These are phyloP conservation scores for Amauroascus niger DNA, from an alignment of 2,329 filamentous ascomycete species.

Conservation along the genomic window DNA sequence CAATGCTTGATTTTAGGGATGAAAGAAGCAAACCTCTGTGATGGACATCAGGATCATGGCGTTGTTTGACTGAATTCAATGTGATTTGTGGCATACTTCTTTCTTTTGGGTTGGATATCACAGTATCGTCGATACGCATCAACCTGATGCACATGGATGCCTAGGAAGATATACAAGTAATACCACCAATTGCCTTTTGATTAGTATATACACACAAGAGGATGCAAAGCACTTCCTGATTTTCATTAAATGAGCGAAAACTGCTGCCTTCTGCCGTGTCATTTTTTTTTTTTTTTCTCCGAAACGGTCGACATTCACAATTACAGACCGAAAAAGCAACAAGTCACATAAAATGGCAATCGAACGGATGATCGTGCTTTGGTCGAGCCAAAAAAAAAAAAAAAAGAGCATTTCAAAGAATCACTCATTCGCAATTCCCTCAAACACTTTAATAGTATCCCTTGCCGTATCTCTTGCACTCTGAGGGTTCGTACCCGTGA, in stretches of 20 bases:
- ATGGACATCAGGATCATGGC: too few species aligned
- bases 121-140: too few species aligned
- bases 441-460: constrained; percentile 33
- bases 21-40: too few species aligned
- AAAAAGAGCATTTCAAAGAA: background rate
- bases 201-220: background rate
- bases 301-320: too few species aligned
- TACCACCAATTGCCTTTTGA: background rate
- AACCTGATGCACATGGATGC: too few species aligned
- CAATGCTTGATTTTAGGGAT: background rate
- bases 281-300: too few species aligned
- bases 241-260: background rate
- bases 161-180: background rate
- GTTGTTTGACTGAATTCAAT: too few species aligned
- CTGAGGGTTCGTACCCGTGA: constrained; percentile 38
- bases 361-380: background rate
- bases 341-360: too few species aligned
- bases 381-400: background rate
- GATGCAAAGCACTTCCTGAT: background rate
- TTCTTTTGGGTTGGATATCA: background rate
- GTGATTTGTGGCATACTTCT: too few species aligned
- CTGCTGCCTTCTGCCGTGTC: background rate
- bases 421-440: constrained; percentile 20
- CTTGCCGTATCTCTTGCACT: constrained; percentile 34
- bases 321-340: background rate